phyloP scores from a whole-genome alignment of 768 basidiomycete species.

The Tulasnella sp. region DNA sequence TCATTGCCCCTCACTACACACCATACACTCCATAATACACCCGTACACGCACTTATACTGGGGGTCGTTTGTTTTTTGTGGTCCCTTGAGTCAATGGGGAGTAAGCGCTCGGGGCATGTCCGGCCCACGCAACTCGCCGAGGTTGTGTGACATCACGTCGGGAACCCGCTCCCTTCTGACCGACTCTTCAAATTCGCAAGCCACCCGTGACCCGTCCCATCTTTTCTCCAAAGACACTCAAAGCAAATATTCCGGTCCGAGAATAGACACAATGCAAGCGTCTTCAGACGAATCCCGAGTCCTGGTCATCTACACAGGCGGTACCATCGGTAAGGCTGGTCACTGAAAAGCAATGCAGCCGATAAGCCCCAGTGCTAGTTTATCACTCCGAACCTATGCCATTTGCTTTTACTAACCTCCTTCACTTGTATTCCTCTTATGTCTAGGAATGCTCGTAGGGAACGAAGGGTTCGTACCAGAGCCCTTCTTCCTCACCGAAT shows the following conservation, averaged over 20 bases:
- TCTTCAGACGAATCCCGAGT: conserved; percentile 63
- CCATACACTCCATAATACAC: too few relatives aligned
- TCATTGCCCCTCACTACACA: too few relatives aligned
- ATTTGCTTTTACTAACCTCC: not conserved
- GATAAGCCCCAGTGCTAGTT: not conserved
- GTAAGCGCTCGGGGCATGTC: not conserved
- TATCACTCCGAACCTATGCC: not conserved
- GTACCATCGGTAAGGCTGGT: conserved; percentile 61
- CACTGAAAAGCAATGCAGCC: not conserved
- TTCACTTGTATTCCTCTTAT: not conserved
- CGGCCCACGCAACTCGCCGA: too few relatives aligned
- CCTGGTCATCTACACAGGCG: conserved; percentile 88
- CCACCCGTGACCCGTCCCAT: not conserved
- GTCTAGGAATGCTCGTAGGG: conserved; percentile 67
- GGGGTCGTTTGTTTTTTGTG: too few relatives aligned
- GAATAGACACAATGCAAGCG: conserved; percentile 28
- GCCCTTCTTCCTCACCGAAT: conserved; percentile 85
- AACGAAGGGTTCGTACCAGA: conserved; percentile 82
- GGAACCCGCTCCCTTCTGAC: not conserved
- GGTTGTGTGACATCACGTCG: not conserved
- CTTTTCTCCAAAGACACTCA: not conserved
- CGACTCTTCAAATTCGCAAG: not conserved
- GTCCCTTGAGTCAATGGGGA: not conserved
- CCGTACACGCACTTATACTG: too few relatives aligned
- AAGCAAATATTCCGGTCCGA: not conserved